Conservation (phyloP, 2,329 filamentous ascomycete species). For the Paecilomyces fulvus region DNA sequence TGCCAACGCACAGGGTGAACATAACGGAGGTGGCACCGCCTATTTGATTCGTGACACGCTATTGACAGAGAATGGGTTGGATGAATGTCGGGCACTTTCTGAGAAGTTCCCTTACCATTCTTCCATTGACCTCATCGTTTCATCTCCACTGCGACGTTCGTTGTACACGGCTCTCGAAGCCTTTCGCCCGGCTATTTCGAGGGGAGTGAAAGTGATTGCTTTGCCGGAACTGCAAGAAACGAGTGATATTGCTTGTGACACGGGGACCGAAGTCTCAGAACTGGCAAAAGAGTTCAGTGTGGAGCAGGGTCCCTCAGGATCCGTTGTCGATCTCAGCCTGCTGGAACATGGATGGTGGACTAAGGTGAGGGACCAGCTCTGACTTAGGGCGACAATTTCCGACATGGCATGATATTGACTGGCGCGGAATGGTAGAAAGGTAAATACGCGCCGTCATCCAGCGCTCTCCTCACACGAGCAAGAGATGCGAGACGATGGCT, state of each 20-base stretch:
- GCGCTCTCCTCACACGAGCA: slow-evolving; percentile 7
- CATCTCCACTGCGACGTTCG: slow-evolving; percentile 7
- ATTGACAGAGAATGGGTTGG: slow-evolving; percentile 4
- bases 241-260: slow-evolving; percentile 6
- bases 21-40: slow-evolving; percentile 7
- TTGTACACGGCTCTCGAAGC: slow-evolving; percentile 6
- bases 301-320: not conserved
- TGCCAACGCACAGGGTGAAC: slow-evolving; percentile 5
- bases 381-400: not conserved
- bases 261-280: slow-evolving; percentile 4
- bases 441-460: slow-evolving; percentile 5
- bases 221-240: slow-evolving; percentile 9
- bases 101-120: slow-evolving; percentile 4
- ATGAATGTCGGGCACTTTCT: slow-evolving; percentile 4
- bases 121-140: slow-evolving; percentile 6
- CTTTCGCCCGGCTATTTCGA: slow-evolving; percentile 5
- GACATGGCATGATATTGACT: not conserved
- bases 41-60: slow-evolving; percentile 7
- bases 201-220: slow-evolving; percentile 6
- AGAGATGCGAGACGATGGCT: slow-evolving; percentile 8
- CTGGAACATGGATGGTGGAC: slow-evolving; percentile 4
- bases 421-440: not conserved
- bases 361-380: slow-evolving; percentile 1
- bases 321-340: slow-evolving; percentile 4
- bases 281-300: slow-evolving; percentile 4